Conservation (phyloP, 768 basidiomycete species). For the Leccinellum rugosiceps region DNA sequence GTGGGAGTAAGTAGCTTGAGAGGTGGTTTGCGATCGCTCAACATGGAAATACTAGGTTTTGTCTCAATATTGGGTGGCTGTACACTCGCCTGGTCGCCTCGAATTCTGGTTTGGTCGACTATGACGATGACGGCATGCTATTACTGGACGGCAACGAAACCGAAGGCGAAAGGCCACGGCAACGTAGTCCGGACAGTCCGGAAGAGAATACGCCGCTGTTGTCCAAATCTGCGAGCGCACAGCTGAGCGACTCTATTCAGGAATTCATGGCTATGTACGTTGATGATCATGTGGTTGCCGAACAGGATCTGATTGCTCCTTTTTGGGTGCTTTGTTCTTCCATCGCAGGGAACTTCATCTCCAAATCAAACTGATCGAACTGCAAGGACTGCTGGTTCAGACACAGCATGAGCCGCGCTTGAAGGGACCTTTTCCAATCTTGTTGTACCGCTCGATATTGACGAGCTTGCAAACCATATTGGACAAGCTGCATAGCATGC, state of each 20-base stretch:
- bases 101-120: conserved; percentile 69
- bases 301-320: conserved; percentile 1
- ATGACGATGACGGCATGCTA: conserved; percentile 22
- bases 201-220: conserved; percentile 33
- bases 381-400: conserved; percentile 82
- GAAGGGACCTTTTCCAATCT: conserved; percentile 92
- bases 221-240: conserved; percentile 37
- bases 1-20: conserved; percentile 64
- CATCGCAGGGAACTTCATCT: conserved; percentile 84
- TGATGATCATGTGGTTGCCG: background rate
- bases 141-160: conserved; percentile 1
- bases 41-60: conserved; percentile 61
- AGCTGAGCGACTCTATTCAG: conserved; percentile 61
- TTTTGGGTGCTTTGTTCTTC: background rate
- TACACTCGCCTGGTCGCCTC: conserved; percentile 89
- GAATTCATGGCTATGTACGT: conserved; percentile 92
- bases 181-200: background rate
- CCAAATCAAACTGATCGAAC: conserved; percentile 84
- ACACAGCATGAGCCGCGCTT: conserved; percentile 91
- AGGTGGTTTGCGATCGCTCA: background rate
- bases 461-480: conserved; percentile 81
- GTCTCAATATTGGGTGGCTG: conserved; percentile 90
- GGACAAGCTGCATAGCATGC: conserved; percentile 91
- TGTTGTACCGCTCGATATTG: conserved; percentile 79
- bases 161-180: background rate